Base-by-base conservation (phyloP, 768 basidiomycete species). In the Mycena pura region DNA sequence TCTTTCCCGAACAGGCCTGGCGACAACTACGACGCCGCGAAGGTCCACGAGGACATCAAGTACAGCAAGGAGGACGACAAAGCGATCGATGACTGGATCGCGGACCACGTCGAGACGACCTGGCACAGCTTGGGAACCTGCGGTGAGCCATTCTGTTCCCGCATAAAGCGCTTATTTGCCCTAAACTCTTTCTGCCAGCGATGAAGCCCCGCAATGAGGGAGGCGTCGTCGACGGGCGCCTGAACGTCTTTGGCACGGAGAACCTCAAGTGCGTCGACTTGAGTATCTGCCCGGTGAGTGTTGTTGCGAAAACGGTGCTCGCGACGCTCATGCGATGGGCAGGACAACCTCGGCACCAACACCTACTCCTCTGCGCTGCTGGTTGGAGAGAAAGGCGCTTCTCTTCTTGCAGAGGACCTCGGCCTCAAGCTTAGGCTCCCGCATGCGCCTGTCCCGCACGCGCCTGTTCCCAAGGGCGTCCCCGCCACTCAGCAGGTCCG, bases 261-360 rank as follows among this genome's bases (percentile, higher is more conserved):
- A 87, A 88, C 78, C 77, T 90, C 69, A 89, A 89, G 77, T 80
- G 78, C 69, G 80, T 84, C 64, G 88, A 90, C 74, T 77, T 89
- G 77, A 85, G 84, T 74, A 88, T 89, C 76, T 89, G 88, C 76
- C 88, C 88, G 21, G 86, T 87, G 70, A 68, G 84, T 74, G 22
- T 32, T 32, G 44, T 36, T 19, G 15, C 46, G 11, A 32, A 14
- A 28, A 19, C 44, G 13, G 15, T 19, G 24, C 6, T n/a, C n/a
- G n/a, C n/a, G n/a, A n/a, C n/a, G n/a, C n/a, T n/a, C n/a, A n/a
- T n/a, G n/a, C n/a, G n/a, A n/a, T n/a, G n/a, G 50, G 63, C 54
- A 86, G 85, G 87, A 88, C 66, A 90, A 90, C 73, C 73, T 89
- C 64, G 87, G 87, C 60, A 88, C 88, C 40, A 88, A 88, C 78